phyloP scores from a whole-genome alignment of 176 grass and related monocot species.

The Carex kokanica region DNA sequence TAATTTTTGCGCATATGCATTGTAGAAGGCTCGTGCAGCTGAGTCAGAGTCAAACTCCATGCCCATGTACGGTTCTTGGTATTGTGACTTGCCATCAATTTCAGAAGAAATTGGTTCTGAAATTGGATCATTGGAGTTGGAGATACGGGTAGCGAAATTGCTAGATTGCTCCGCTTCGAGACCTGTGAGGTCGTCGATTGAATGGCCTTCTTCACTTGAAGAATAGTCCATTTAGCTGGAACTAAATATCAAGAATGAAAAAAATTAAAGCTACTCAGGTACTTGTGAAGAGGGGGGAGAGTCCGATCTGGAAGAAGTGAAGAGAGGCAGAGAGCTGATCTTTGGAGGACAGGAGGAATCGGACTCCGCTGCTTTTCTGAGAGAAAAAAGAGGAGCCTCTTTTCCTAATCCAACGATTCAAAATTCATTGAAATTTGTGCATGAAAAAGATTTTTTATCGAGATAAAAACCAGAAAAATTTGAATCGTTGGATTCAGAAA shows the following conservation, averaged over 20 bases:
- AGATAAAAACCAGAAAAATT: no score
- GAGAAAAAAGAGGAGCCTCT: no score
- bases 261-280: not conserved
- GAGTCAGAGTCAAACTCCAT: conserved; percentile 89
- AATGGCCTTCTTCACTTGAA: conserved; percentile 66
- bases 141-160: conserved; percentile 22
- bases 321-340: no score
- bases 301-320: no score
- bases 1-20: conserved; percentile 45
- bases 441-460: no score
- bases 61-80: conserved; percentile 46
- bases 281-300: not conserved
- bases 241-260: not conserved
- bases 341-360: no score
- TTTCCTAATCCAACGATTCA: no score
- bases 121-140: conserved; percentile 23
- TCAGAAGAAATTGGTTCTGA: conserved; percentile 1
- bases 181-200: conserved; percentile 56
- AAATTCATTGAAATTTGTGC: no score
- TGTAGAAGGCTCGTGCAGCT: conserved; percentile 64
- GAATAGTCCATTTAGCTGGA: conserved; percentile 64
- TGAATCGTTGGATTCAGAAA: no score
- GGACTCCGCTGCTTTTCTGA: no score
- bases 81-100: conserved; percentile 36
- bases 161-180: conserved; percentile 40